Percentiles rank a stretch among this genome's conserved stretches.
These are phyloP conservation scores for Digitaria exilis DNA, from an alignment of 202 grass and related monocot genomes.

Conservation along the genomic window DNA sequence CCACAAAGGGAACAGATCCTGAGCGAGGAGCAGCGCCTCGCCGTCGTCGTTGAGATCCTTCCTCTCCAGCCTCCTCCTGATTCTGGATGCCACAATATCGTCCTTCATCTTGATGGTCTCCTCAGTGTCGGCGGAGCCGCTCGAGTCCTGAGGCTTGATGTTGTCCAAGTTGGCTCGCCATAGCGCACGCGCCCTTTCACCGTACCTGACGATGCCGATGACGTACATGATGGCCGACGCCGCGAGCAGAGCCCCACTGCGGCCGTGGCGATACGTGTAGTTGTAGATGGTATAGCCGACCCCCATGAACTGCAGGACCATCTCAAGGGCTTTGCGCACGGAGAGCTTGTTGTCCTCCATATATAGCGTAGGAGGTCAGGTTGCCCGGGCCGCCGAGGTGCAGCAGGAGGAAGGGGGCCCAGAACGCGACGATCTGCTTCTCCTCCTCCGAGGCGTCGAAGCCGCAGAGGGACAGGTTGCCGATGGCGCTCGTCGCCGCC, in stretches of 20 bases:
- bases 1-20: too few relatives aligned
- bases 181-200: constrained; percentile 26
- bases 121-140: too few relatives aligned
- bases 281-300: background rate
- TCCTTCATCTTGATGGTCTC: too few relatives aligned
- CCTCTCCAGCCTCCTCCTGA: fast-evolving
- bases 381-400: background rate
- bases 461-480: constrained; percentile 22
- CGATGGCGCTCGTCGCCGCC: background rate
- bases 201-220: constrained; percentile 28
- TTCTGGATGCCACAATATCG: too few relatives aligned
- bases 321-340: background rate
- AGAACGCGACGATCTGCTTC: constrained; percentile 28
- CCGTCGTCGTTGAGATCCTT: too few relatives aligned
- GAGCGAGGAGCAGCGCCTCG: too few relatives aligned
- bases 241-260: background rate
- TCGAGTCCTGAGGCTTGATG: constrained; percentile 7
- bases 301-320: background rate
- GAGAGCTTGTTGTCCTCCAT: constrained; percentile 37
- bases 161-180: constrained; percentile 21
- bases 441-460: background rate
- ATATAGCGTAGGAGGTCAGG: background rate
- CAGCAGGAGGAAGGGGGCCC: constrained; percentile 48
- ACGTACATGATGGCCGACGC: constrained; percentile 30
- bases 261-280: background rate